phyloP scores from a whole-genome alignment of 768 basidiomycete species.

The Steccherinum ochraceum region DNA sequence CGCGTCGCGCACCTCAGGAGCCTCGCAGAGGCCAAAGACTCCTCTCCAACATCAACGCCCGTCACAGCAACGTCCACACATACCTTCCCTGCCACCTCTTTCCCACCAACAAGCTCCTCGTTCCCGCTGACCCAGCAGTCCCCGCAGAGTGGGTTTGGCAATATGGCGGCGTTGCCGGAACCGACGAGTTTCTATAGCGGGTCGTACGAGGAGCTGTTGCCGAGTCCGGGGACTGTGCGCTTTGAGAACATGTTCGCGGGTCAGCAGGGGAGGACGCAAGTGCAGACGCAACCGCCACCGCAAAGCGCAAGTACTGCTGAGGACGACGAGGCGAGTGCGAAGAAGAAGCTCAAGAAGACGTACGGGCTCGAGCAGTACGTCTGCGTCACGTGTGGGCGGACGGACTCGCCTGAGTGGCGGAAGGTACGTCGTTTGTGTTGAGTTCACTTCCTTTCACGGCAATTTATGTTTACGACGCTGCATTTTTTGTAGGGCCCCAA shows the following conservation, averaged over 20 bases:
- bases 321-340: not conserved
- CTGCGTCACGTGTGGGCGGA: slow-evolving; percentile 89
- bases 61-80: not conserved
- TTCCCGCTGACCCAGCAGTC: not conserved
- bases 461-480: not conserved
- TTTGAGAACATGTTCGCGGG: not conserved
- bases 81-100: not conserved
- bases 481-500: slow-evolving; percentile 68
- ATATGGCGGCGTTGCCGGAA: not conserved
- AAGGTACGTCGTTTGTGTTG: too few relatives aligned
- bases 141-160: not conserved
- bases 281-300: not conserved
- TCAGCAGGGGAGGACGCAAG: not conserved
- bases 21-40: slow-evolving; percentile 9
- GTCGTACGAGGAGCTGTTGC: not conserved
- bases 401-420: slow-evolving; percentile 97
- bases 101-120: not conserved
- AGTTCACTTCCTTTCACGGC: not conserved
- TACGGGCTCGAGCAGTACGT: slow-evolving; percentile 62
- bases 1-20: slow-evolving; percentile 42
- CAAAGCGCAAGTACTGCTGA: not conserved
- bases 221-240: not conserved
- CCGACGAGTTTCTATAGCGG: not conserved
- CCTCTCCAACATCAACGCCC: not conserved
- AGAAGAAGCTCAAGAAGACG: slow-evolving; percentile 10